Conservation (phyloP, 169 alveolate genomes). For the Miamiensis avidus region DNA sequence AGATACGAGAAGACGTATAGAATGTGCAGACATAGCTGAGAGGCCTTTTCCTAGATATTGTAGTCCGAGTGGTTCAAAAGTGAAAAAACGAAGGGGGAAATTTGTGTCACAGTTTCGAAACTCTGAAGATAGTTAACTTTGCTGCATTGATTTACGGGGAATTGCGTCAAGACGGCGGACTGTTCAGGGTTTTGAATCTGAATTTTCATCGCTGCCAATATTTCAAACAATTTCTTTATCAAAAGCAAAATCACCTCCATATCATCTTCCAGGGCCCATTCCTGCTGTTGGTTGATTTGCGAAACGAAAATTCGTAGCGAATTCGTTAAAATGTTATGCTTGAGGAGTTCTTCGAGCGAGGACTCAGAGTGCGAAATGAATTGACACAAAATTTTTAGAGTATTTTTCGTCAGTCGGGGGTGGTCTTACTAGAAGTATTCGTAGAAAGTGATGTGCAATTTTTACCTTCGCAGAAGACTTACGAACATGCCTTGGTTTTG, state of each 20-base stretch:
- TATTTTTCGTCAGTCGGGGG: background rate
- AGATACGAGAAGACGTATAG: background rate
- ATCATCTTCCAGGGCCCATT: background rate
- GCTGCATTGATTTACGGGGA: background rate
- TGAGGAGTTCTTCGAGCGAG: background rate
- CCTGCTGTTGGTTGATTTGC: background rate
- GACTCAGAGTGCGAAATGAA: background rate
- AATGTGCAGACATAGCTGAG: background rate
- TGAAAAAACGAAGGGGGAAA: background rate
- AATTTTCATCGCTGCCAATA: too few species aligned
- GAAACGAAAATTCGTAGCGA: background rate
- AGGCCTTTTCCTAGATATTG: background rate
- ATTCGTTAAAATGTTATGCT: background rate
- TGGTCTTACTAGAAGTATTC: background rate
- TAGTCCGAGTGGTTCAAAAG: background rate
- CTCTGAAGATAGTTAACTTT: background rate
- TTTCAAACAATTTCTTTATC: background rate
- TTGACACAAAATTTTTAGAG: background rate
- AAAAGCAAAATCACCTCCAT: background rate
- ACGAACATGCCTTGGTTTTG: background rate
- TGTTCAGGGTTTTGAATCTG: background rate
- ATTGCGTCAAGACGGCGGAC: background rate
- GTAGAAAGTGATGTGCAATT: background rate
- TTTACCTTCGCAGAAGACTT: background rate
- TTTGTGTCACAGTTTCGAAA: background rate